These are phyloP conservation scores for Talaromyces sp. DNA, from an alignment of 2,329 filamentous ascomycete species.

Conservation along the genomic window DNA sequence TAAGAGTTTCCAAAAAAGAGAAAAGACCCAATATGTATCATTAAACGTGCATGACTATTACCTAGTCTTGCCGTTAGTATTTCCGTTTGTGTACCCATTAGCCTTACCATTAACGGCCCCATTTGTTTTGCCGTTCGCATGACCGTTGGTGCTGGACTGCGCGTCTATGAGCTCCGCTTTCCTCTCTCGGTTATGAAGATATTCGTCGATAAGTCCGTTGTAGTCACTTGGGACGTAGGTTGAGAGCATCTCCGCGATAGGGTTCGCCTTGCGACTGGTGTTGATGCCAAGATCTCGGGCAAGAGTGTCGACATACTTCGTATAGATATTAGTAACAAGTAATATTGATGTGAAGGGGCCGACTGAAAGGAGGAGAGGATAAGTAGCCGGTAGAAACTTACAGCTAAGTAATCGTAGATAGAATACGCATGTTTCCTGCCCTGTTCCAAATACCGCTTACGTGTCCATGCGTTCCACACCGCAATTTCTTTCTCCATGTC, in stretches of 20 bases:
- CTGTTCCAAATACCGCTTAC: constrained; percentile 9
- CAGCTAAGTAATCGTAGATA: constrained; percentile 1
- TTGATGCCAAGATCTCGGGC: constrained; percentile 30
- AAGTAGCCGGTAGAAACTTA: background rate
- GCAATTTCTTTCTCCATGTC: constrained; percentile 8
- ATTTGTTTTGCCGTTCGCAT: background rate
- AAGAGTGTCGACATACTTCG: constrained; percentile 32
- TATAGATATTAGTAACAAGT: background rate
- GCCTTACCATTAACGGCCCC: background rate
- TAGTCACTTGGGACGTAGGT: constrained; percentile 30
- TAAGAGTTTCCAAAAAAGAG: background rate
- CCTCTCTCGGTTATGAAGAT: constrained; percentile 17
- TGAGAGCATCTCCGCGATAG: constrained; percentile 28
- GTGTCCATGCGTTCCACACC: constrained; percentile 6
- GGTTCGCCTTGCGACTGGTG: constrained; percentile 29
- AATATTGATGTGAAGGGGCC: background rate
- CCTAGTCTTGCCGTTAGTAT: background rate
- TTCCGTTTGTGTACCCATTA: background rate
- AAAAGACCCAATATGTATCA: background rate
- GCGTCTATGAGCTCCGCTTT: background rate
- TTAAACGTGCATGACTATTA: background rate
- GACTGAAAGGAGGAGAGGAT: background rate
- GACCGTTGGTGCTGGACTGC: background rate
- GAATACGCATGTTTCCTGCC: constrained; percentile 5
- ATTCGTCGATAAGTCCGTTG: constrained; percentile 31